Base-by-base conservation (phyloP, 2,329 filamentous ascomycete genomes). In the Calonectria hawksworthii region DNA sequence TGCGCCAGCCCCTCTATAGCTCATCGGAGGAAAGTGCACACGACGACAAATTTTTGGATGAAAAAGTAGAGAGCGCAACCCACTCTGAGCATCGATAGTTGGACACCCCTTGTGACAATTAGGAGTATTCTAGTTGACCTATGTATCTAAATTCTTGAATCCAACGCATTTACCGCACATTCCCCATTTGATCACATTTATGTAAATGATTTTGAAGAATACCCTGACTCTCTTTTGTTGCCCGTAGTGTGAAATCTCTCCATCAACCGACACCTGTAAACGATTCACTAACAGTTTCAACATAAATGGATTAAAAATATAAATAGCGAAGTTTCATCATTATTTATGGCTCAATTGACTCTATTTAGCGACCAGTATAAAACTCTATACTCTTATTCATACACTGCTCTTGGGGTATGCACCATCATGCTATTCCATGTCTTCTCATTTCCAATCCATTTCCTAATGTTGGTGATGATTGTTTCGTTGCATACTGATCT, bases 391-490 rank as follows among this genome's bases (percentile, higher is more conserved):
- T 38, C 13, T 16, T 50, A 69, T 28, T 44, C 36, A 14, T 69
- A 69, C 23, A 69, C 67, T 23, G 8, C 18, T 10, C n/a, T 44
- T 4, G 68, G 68, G 18, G 54, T 63, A 11, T 63, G 26, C 16
- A 64, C 44, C 68, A 70, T 63, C 30, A 70, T 63, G 4, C 38
- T 70, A 13, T 5, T 63, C 68, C 68, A 70, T 38, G 32, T 63
- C 16, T 41, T 16, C 3, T 70, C 56, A 51, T 64, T 59, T 4
- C 30, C 68, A n/a, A 70, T 52, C 68, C 68, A 70, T n/a, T 38
- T 34, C 14, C 54, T 50, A 3, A 70, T 13, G 14, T 63, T 63
- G 8, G 26, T 51, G 13, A 70, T 47, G 21, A 70, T 70, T 8
- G 16, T 30, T 30, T 70, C 68, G 13, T 70, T 70, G 14, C 47